Evolutionary conservation across 129 eudicot genomes (phyloP), one percentile per base, ranked within the genome.

Genomic region (Kitagawia praeruptora): DNA sequence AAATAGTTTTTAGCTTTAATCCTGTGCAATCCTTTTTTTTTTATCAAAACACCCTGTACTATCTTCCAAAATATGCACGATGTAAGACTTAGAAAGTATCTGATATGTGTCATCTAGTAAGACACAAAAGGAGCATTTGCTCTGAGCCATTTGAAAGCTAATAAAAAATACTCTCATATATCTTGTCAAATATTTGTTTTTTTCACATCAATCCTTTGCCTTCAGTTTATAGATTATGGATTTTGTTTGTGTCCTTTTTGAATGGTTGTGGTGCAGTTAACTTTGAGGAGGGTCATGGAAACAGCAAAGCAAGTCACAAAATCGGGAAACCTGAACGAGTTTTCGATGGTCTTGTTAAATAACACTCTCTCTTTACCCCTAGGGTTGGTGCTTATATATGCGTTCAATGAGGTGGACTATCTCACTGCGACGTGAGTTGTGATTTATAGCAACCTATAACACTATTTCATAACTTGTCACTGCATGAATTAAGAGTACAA

Each of bases 341-440:
- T 96, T 82, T 87, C 98, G 23, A 96, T 96, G 99, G 99, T 96
- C 80, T 81, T 92, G 84, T 91, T 96, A 41, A 96, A 96, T 88
- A 96, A 96, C 80, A 96, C 90, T 53, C 83, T 96, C 77, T 96
- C 99, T 34, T 80, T 96, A 78, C 99, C 99, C 66, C 77, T 96
- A 31, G 99, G 99, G 38, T 80, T 92, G 75, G 46, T 90, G 77
- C 93, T 96, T 25, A 78, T 92, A 38, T 81, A 89, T 34, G 85
- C 81, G 63, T 92, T 92, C 87, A 90, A 96, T 21, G 99, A 96
- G 88, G 93, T 90, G 81, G 99, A 96, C 75, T 96, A 96, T 80
- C 91, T 96, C 66, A 84, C 81, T 58, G 87, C 75, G 80, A 96
- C 98, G 99, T 96, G 82, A 90, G 99, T 90, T 80, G 66, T 13